phyloP scores from a whole-genome alignment of 2,329 filamentous ascomycete genomes.

The Seiridium unicorne region DNA sequence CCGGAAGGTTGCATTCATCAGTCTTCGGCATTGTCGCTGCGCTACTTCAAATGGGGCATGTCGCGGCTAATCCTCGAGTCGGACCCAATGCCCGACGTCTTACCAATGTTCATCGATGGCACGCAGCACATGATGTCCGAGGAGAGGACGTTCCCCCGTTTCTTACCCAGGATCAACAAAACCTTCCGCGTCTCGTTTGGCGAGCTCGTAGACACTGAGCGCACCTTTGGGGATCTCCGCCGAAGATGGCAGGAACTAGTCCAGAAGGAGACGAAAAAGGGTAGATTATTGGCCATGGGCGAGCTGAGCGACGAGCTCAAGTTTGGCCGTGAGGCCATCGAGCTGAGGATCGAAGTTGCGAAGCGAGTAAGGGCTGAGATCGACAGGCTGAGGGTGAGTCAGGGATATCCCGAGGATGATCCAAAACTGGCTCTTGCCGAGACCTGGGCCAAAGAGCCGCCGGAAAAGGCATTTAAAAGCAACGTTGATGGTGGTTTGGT shows the following conservation, averaged over 20 bases:
- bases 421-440: constrained; percentile 73
- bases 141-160: constrained; percentile 73
- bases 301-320: constrained; percentile 67
- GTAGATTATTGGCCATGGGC: constrained; percentile 42
- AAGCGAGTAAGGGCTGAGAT: constrained; percentile 76
- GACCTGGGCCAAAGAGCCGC: constrained; percentile 67
- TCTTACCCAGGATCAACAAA: constrained; percentile 73
- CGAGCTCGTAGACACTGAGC: constrained; percentile 70
- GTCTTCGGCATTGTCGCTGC: constrained; percentile 72
- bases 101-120: constrained; percentile 94
- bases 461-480: constrained; percentile 48
- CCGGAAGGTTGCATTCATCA: constrained; percentile 95
- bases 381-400: constrained; percentile 67
- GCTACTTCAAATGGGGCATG: constrained; percentile 98
- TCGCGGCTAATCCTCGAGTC: constrained; percentile 88
- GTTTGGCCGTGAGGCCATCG: constrained; percentile 71
- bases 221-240: constrained; percentile 75
- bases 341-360: constrained; percentile 78
- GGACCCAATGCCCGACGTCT: constrained; percentile 80
- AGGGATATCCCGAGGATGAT: constrained; percentile 79
- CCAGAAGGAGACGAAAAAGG: constrained; percentile 26
- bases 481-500: constrained; percentile 53
- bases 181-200: constrained; percentile 75
- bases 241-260: constrained; percentile 70
- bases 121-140: constrained; percentile 88